Conservation (phyloP, 1,284 basidiomycete genomes). For the Fomes fomentarius region DNA sequence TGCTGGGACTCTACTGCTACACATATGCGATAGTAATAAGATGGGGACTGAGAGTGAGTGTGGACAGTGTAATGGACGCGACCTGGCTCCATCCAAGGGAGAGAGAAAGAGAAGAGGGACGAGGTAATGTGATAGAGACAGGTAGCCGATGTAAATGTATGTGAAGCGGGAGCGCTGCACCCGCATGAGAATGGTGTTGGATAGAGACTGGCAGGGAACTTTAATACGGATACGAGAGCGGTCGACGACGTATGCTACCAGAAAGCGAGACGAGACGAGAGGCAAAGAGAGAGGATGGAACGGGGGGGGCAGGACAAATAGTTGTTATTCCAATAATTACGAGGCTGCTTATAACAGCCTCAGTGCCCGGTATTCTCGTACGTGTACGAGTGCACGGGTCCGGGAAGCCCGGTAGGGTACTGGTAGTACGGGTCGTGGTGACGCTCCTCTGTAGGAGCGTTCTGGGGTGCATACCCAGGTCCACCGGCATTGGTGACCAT, state of each 20-base stretch:
- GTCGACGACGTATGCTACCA: slow-evolving; percentile 15
- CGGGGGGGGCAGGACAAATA: slow-evolving; percentile 3
- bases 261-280: slow-evolving; percentile 11
- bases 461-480: not conserved
- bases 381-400: slow-evolving; percentile 3
- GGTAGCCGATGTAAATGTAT: not conserved
- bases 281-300: not conserved
- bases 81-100: too few species aligned
- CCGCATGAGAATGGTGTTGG: not conserved
- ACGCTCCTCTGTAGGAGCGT: slow-evolving; percentile 3
- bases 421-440: slow-evolving; percentile 17
- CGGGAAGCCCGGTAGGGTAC: slow-evolving; percentile 6
- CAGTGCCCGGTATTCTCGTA: slow-evolving; percentile 4
- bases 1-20: slow-evolving; percentile 11
- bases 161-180: slow-evolving; percentile 1
- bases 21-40: slow-evolving; percentile 8
- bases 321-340: slow-evolving; percentile 5
- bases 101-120: not conserved
- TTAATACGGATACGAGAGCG: slow-evolving; percentile 14
- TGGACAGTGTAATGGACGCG: not conserved
- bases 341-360: slow-evolving; percentile 5
- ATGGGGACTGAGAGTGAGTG: not conserved
- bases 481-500: not conserved
- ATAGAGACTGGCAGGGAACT: not conserved
- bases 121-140: not conserved